phyloP scores from a whole-genome alignment of 2,329 filamentous ascomycete species.

The Hypoxylon rubiginosum region DNA sequence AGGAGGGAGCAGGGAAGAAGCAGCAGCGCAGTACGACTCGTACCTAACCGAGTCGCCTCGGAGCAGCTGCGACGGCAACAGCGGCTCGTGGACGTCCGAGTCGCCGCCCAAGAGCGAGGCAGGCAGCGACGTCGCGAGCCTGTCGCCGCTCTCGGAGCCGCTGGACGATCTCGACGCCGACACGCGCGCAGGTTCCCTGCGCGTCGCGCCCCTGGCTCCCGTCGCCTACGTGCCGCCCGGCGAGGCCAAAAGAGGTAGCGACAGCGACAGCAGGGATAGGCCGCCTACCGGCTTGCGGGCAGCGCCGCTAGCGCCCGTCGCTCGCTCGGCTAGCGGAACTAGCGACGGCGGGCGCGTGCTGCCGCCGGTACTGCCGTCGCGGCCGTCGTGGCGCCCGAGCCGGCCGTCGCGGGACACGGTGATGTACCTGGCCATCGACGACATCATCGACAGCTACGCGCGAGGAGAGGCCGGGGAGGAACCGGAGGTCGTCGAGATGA shows the following conservation, averaged over 20 bases:
- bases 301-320: no score
- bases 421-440: conserved; percentile 45
- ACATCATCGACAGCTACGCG: conserved; percentile 48
- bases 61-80: neutral
- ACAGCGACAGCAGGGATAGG: no score
- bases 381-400: neutral
- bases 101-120: neutral
- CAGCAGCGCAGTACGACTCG: neutral
- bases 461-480: conserved; percentile 32
- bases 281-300: no score
- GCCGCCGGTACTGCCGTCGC: no score
- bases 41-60: neutral
- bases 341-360: neutral
- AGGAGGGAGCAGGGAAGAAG: no score
- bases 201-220: neutral
- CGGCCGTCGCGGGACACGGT: conserved; percentile 20
- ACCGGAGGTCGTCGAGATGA: conserved; percentile 41
- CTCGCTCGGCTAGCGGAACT: no score
- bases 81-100: neutral
- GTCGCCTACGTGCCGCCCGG: neutral
- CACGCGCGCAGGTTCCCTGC: no score
- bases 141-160: neutral
- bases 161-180: neutral
- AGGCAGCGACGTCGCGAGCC: neutral
- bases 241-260: neutral